Conservation (phyloP, 495 filamentous ascomycete species). For the Opeltia flavorubescens region DNA sequence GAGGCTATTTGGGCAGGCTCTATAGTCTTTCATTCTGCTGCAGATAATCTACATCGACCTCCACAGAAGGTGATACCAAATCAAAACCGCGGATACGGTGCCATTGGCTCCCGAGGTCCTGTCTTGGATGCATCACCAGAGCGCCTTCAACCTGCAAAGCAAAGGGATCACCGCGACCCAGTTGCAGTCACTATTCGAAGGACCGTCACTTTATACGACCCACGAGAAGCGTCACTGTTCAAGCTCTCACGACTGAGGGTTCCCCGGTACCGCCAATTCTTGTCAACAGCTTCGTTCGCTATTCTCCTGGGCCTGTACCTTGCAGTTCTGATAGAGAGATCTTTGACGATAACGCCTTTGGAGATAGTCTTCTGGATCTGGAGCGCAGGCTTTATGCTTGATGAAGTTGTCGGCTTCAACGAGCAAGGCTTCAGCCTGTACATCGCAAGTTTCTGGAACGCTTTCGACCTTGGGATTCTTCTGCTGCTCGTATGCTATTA, state of each 20-base stretch:
- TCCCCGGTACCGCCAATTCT: conserved; percentile 75
- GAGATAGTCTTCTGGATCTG: conserved; percentile 92
- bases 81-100: conserved; percentile 22
- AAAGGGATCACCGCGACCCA: conserved; percentile 18
- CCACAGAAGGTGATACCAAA: conserved; percentile 16
- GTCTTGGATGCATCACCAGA: conserved; percentile 14
- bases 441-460: conserved; percentile 93
- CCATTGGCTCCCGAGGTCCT: conserved; percentile 10
- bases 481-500: conserved; percentile 81
- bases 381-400: conserved; percentile 95
- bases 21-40: conserved; percentile 78
- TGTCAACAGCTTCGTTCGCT: conserved; percentile 73
- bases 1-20: conserved; percentile 93
- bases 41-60: conserved; percentile 64
- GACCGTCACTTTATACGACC: conserved; percentile 79
- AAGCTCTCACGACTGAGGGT: conserved; percentile 82
- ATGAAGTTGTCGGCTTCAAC: conserved; percentile 82
- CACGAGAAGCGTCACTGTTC: conserved; percentile 73
- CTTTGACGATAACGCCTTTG: conserved; percentile 59
- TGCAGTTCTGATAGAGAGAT: conserved; percentile 55
- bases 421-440: conserved; percentile 90
- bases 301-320: conserved; percentile 73
- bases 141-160: conserved; percentile 16
- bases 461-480: conserved; percentile 80
- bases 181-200: conserved; percentile 37